phyloP scores from a whole-genome alignment of 2,329 filamentous ascomycete species.

The Neobulgaria alba region DNA sequence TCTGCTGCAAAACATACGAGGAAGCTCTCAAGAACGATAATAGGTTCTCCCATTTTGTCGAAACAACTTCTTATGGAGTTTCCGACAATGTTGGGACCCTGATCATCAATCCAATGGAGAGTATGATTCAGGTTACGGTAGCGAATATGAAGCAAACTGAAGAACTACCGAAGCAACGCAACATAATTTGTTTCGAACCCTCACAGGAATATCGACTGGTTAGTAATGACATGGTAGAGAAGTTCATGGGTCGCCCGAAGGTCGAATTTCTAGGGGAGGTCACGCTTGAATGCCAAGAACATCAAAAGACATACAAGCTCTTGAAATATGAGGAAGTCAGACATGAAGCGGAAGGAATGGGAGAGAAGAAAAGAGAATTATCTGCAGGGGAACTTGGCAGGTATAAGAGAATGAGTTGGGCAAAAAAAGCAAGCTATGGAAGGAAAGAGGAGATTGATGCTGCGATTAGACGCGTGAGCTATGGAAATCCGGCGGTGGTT shows the following conservation, averaged over 20 bases:
- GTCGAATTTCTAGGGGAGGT: not conserved
- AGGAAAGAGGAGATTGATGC: conserved; percentile 1
- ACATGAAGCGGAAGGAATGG: not conserved
- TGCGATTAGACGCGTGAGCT: not conserved
- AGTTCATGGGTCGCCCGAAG: not conserved
- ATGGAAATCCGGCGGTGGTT: not conserved
- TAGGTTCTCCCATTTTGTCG: too few species aligned
- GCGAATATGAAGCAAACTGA: too few species aligned
- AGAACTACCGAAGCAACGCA: too few species aligned
- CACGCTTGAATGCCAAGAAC: not conserved
- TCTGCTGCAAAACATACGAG: too few species aligned
- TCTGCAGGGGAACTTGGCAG: not conserved
- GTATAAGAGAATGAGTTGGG: not conserved
- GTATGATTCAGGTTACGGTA: too few species aligned
- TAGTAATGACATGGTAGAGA: not conserved
- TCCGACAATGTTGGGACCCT: too few species aligned
- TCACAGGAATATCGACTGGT: not conserved
- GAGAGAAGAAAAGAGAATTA: not conserved
- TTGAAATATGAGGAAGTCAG: not conserved
- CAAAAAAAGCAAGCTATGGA: not conserved
- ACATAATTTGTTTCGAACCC: not conserved
- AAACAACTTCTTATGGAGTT: too few species aligned
- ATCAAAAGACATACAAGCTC: not conserved
- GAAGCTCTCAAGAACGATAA: too few species aligned
- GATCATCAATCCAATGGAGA: too few species aligned